Conservation (phyloP, 108 stramenopile species). For the Cyclotella choctawhatcheeana region DNA sequence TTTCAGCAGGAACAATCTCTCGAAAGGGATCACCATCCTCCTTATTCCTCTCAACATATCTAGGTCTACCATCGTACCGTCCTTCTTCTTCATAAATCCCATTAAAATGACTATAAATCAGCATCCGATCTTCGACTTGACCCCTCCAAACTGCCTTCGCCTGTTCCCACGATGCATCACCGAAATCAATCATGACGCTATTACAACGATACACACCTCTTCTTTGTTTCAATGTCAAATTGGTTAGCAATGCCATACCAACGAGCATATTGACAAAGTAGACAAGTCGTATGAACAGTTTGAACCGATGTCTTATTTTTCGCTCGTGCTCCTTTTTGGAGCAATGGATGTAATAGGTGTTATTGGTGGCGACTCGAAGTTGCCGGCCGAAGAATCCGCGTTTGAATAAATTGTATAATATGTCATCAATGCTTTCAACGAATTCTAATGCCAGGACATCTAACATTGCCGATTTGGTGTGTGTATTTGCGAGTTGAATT, state of each 20-base stretch:
- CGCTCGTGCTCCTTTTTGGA: neutral
- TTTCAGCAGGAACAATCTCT: constrained; percentile 28
- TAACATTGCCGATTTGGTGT: neutral
- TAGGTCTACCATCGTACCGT: constrained; percentile 4
- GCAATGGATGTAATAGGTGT: neutral
- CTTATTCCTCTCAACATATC: constrained; percentile 39
- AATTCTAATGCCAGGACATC: constrained; percentile 15
- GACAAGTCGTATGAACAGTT: constrained; percentile 11
- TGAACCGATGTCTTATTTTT: neutral
- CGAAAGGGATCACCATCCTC: constrained; percentile 18
- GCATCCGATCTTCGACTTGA: constrained; percentile 15
- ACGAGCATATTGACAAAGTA: constrained; percentile 18
- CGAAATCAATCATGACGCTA: constrained; percentile 21
- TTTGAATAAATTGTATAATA: constrained; percentile 14
- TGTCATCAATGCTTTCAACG: constrained; percentile 26
- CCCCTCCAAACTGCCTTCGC: neutral
- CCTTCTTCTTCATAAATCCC: constrained; percentile 34
- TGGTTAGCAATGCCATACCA: neutral
- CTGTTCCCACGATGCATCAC: constrained; percentile 42
- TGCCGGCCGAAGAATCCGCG: constrained; percentile 23
- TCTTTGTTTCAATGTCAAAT: constrained; percentile 8
- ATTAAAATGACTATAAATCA: constrained; percentile 42
- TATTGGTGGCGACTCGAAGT: constrained; percentile 6
- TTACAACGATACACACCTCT: constrained; percentile 22
- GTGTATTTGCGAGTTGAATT: no score